A percentile compares a stretch with the other conserved stretches of the same genome.
Evolutionary conservation across 2,329 filamentous ascomycete species (phyloP).

Genomic region (Bipolaris sorokiniana): DNA sequence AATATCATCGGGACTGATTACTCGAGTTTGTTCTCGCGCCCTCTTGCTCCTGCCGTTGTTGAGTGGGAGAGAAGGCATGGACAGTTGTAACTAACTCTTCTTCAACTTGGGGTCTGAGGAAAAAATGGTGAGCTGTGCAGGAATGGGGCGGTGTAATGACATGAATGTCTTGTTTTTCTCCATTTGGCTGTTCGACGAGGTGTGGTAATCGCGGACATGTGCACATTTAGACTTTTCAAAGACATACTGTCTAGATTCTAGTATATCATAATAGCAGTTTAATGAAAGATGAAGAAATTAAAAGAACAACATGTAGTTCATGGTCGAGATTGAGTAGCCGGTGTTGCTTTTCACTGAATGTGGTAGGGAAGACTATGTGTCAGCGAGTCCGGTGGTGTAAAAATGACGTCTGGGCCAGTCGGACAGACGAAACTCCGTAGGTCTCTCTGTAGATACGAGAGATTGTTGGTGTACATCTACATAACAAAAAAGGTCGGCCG

Average conservation of each 20-base stretch:
- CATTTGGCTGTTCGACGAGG: background rate
- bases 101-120: background rate
- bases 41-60: slow-evolving; percentile 60
- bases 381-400: slow-evolving; percentile 2
- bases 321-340: too few relatives aligned
- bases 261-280: background rate
- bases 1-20: slow-evolving; percentile 74
- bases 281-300: background rate
- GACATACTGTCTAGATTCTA: background rate
- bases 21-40: slow-evolving; percentile 56
- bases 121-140: background rate
- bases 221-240: background rate
- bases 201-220: too few relatives aligned
- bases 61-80: slow-evolving; percentile 73
- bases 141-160: slow-evolving; percentile 14
- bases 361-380: slow-evolving; percentile 5
- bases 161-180: slow-evolving; percentile 14
- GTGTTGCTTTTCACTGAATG: too few relatives aligned
- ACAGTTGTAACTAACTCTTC: slow-evolving; percentile 20
- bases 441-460: background rate
- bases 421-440: background rate
- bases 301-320: background rate
- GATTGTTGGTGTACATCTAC: background rate
- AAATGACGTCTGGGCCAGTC: slow-evolving; percentile 6
- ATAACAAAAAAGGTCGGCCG: background rate